These are phyloP conservation scores for Kwoniella heveanensis DNA, from an alignment of 768 basidiomycete species.

Conservation along the genomic window DNA sequence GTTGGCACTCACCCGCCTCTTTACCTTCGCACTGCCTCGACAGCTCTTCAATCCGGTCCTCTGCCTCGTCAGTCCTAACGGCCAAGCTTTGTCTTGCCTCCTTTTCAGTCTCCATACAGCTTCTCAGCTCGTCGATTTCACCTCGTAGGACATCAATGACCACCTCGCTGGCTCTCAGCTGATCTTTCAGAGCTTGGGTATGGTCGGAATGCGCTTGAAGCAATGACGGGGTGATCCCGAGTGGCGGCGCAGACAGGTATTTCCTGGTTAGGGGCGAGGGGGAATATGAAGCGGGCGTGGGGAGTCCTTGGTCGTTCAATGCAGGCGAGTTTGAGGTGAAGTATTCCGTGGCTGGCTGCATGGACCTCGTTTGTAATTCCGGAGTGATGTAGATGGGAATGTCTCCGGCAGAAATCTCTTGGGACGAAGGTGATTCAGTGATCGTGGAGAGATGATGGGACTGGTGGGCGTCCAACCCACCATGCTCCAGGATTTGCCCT, in stretches of 20 bases:
- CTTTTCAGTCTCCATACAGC: not conserved
- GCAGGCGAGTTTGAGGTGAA: conserved; percentile 9
- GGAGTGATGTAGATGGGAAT: conserved; percentile 14
- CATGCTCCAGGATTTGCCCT: conserved; percentile 11
- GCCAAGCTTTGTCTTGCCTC: not conserved
- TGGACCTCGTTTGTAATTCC: not conserved
- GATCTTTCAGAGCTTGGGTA: conserved; percentile 21
- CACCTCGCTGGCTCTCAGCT: conserved; percentile 18
- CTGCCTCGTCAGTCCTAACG: not conserved
- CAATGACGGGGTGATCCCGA: conserved; percentile 12
- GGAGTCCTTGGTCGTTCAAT: conserved; percentile 8
- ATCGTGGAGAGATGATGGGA: conserved; percentile 20
- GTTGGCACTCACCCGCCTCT: conserved; percentile 20
- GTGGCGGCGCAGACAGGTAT: conserved; percentile 4
- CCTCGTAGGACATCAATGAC: conserved; percentile 16
- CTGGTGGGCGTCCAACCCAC: conserved; percentile 7
- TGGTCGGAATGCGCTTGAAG: conserved; percentile 28
- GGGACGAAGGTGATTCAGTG: conserved; percentile 15
- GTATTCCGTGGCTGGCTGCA: not conserved
- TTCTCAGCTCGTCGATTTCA: conserved; percentile 13
- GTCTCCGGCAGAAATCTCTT: conserved; percentile 1
- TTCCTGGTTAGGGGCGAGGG: not conserved
- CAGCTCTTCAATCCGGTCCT: conserved; percentile 1
- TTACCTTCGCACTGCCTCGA: not conserved
- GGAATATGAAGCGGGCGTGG: not conserved